Evolutionary conservation across 2,329 filamentous ascomycete species (phyloP).

Genomic region (Nigrograna mackinnonii): DNA sequence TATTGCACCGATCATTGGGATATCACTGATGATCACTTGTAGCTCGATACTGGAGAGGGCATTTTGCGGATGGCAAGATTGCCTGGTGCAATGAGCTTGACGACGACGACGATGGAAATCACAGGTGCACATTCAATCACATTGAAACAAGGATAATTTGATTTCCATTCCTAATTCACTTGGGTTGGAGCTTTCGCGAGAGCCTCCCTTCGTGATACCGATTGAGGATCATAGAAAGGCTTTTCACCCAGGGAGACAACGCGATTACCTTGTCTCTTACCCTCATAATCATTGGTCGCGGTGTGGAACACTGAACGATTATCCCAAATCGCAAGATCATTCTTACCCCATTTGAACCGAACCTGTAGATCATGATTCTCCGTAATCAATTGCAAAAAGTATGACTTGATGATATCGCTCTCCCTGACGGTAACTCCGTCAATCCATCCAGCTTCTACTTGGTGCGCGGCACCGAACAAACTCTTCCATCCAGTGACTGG

Average conservation of each 20-base stretch:
- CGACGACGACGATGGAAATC: too few relatives aligned
- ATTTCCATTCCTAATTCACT: too few relatives aligned
- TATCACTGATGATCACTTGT: too few relatives aligned
- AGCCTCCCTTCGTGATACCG: constrained; percentile 14
- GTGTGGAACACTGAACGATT: constrained; percentile 64
- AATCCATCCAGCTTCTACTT: constrained; percentile 25
- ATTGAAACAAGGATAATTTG: too few relatives aligned
- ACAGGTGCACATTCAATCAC: too few relatives aligned
- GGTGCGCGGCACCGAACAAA: constrained; percentile 34
- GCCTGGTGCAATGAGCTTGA: too few relatives aligned
- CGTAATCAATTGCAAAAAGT: constrained; percentile 43
- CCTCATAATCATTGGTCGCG: constrained; percentile 66
- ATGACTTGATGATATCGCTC: constrained; percentile 42
- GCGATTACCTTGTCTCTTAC: constrained; percentile 55
- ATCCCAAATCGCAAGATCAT: constrained; percentile 48
- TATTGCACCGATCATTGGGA: too few relatives aligned
- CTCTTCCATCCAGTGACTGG: constrained; percentile 62
- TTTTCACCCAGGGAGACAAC: constrained; percentile 60
- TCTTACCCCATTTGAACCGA: constrained; percentile 53
- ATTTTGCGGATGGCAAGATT: too few relatives aligned
- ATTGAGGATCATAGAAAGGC: constrained; percentile 59
- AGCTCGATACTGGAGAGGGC: too few relatives aligned
- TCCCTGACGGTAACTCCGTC: constrained; percentile 46
- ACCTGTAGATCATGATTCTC: constrained; percentile 64
- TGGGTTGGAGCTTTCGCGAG: too few relatives aligned